These are phyloP conservation scores for Heimioporus punctisporus DNA, from an alignment of 1,284 basidiomycete species.

Conservation along the genomic window DNA sequence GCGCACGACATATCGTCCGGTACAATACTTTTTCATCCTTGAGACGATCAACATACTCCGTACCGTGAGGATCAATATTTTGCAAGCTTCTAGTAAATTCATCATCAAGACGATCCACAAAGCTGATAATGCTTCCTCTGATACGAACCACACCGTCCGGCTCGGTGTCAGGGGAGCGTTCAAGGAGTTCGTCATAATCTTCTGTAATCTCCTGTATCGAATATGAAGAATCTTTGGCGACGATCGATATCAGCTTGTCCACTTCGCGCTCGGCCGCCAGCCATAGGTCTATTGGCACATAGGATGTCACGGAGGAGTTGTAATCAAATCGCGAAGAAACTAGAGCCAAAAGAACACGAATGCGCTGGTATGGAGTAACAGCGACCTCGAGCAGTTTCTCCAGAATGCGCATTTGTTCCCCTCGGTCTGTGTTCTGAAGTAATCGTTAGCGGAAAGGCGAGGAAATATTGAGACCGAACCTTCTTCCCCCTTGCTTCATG, in stretches of 20 bases:
- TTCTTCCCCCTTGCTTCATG: slow-evolving; percentile 98
- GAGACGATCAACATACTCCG: slow-evolving; percentile 96
- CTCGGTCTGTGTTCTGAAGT: slow-evolving; percentile 90
- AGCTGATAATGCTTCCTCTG: slow-evolving; percentile 92
- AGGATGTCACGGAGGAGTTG: slow-evolving; percentile 84
- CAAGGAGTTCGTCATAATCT: slow-evolving; percentile 93
- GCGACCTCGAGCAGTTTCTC: slow-evolving; percentile 90
- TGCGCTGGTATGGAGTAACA: slow-evolving; percentile 88
- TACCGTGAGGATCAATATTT: slow-evolving; percentile 98
- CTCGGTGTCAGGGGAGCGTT: slow-evolving; percentile 82
- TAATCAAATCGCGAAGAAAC: slow-evolving; percentile 98
- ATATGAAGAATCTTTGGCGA: slow-evolving; percentile 75
- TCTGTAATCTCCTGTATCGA: slow-evolving; percentile 87
- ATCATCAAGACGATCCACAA: slow-evolving; percentile 96
- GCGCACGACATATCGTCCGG: slow-evolving; percentile 90
- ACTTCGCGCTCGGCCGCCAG: slow-evolving; percentile 86
- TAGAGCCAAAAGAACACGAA: slow-evolving; percentile 93
- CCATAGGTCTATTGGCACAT: slow-evolving; percentile 97
- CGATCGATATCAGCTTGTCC: slow-evolving; percentile 83
- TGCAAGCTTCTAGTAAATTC: slow-evolving; percentile 99
- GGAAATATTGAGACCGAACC: slow-evolving; percentile 44
- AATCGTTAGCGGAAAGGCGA: slow-evolving; percentile 4
- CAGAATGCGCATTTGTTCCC: slow-evolving; percentile 92
- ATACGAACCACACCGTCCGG: slow-evolving; percentile 73
- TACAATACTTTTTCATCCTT: slow-evolving; percentile 97